Conservation (phyloP, 306 rosid genomes). For the Vachellia collinsii region DNA sequence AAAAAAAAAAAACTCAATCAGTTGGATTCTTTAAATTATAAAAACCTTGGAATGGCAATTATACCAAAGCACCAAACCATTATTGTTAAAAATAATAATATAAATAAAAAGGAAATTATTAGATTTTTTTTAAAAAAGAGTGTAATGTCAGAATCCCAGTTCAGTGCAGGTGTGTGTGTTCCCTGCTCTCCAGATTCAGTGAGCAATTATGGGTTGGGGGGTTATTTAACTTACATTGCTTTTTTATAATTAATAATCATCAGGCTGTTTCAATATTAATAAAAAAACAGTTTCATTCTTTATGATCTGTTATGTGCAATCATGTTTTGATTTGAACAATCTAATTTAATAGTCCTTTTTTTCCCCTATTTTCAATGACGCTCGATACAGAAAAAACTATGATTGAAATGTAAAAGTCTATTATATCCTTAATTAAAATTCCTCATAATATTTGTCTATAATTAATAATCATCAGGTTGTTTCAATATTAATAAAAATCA, state of each 20-base stretch:
- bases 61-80: conserved; percentile 24
- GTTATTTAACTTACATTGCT: conserved; percentile 35
- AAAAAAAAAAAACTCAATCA: conserved; percentile 38
- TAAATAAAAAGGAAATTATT: background rate
- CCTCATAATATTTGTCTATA: background rate
- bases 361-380: background rate
- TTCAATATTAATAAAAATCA: background rate
- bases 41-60: conserved; percentile 29
- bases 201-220: conserved; percentile 22
- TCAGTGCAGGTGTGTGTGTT: conserved; percentile 30
- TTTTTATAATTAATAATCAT: background rate
- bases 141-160: background rate
- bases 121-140: background rate
- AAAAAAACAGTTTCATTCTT: background rate
- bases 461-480: background rate
- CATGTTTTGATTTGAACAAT: background rate
- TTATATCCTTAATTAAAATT: background rate
- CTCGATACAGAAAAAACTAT: background rate
- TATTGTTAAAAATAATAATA: background rate
- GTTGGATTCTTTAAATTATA: conserved; percentile 45
- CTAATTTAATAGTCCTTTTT: background rate
- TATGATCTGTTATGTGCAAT: background rate
- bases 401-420: background rate
- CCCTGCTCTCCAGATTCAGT: conserved; percentile 31
- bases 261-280: background rate